A percentile compares a stretch with the other conserved stretches of the same genome.
Evolutionary conservation across 306 rosid genomes (phyloP).

Genomic region (Sicyos edulis): DNA sequence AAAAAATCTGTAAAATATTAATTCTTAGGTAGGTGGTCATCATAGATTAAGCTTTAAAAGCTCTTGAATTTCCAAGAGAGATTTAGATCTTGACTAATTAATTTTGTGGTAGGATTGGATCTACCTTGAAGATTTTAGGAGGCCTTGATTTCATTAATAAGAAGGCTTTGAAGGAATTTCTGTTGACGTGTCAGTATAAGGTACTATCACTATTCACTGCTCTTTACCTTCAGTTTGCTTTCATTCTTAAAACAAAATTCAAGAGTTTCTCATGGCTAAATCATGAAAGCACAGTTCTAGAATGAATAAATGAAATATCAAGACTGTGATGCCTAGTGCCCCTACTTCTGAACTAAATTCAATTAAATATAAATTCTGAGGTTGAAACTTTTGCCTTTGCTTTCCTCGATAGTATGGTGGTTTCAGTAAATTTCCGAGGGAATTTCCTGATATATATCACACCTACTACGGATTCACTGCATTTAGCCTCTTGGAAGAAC

Average conservation of each 20-base stretch:
- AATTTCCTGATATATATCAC: conserved; percentile 71
- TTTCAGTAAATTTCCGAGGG: conserved; percentile 70
- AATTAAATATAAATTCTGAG: background rate
- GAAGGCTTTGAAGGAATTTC: conserved; percentile 52
- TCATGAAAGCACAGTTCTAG: background rate
- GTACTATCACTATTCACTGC: conserved; percentile 27
- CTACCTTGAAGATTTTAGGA: conserved; percentile 64
- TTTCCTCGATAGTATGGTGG: conserved; percentile 68
- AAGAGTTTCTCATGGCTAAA: background rate
- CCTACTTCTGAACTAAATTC: background rate
- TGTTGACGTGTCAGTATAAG: conserved; percentile 71
- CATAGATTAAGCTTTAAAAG: too few relatives aligned
- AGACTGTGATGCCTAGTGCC: background rate
- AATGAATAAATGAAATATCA: background rate
- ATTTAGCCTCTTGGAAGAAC: conserved; percentile 78
- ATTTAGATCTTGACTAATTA: conserved; percentile 27
- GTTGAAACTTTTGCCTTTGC: background rate
- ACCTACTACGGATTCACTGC: conserved; percentile 74
- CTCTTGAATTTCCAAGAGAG: background rate
- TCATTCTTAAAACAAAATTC: background rate
- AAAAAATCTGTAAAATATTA: too few relatives aligned
- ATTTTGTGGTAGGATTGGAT: conserved; percentile 63
- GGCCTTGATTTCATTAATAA: conserved; percentile 52
- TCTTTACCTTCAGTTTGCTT: background rate
- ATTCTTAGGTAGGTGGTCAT: too few relatives aligned